Percentiles rank a stretch among this genome's conserved stretches.
Conservation (phyloP, 306 rosid species). For the Bauhinia variegata region DNA sequence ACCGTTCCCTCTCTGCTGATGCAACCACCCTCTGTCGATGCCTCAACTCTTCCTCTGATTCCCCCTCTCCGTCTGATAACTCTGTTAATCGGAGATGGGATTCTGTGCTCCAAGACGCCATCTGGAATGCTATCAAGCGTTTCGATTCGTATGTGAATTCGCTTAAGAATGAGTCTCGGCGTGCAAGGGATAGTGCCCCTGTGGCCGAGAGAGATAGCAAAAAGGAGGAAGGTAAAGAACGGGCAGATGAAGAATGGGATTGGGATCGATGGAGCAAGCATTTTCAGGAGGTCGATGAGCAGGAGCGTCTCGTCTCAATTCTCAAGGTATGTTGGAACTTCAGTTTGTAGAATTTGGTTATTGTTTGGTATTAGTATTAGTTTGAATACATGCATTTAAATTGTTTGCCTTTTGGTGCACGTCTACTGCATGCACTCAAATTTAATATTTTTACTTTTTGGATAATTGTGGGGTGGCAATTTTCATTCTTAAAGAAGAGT, state of each 20-base stretch:
- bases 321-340: slow-evolving; percentile 58
- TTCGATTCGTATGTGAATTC: slow-evolving; percentile 64
- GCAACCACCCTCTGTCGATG: slow-evolving; percentile 48
- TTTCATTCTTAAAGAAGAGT: neutral
- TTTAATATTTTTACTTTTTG: neutral
- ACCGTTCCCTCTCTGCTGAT: slow-evolving; percentile 28
- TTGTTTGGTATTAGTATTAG: neutral
- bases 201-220: slow-evolving; percentile 4
- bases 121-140: slow-evolving; percentile 46
- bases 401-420: neutral
- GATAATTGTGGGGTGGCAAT: neutral
- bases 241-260: slow-evolving; percentile 61
- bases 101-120: slow-evolving; percentile 54
- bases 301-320: slow-evolving; percentile 68
- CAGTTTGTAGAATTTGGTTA: neutral
- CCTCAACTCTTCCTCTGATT: slow-evolving; percentile 48
- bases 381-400: too few relatives aligned
- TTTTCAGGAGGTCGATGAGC: slow-evolving; percentile 78
- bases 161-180: slow-evolving; percentile 7
- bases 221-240: neutral
- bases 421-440: neutral
- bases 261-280: slow-evolving; percentile 95
- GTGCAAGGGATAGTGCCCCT: neutral
- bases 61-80: slow-evolving; percentile 50
- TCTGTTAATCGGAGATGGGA: slow-evolving; percentile 62